phyloP scores from a whole-genome alignment of 169 alveolate species.

The Cryptosporidium xiaoi region DNA sequence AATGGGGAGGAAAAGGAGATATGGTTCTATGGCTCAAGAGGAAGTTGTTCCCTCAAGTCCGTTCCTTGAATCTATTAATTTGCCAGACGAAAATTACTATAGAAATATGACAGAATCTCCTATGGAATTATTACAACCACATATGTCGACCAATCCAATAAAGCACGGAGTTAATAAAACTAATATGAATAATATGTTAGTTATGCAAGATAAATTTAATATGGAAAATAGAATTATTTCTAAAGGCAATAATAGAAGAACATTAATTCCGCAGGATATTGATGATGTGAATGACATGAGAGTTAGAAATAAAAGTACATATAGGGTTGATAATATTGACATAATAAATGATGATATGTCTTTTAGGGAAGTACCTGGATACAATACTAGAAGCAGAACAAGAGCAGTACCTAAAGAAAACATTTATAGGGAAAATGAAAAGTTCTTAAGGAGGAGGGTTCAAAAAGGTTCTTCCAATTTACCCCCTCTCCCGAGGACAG shows the following conservation, averaged over 20 bases:
- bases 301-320: background rate
- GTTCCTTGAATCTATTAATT: constrained; percentile 34
- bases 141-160: constrained; percentile 58
- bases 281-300: background rate
- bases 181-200: constrained; percentile 21
- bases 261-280: constrained; percentile 12
- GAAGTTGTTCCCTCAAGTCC: constrained; percentile 20
- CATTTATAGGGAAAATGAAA: background rate
- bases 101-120: constrained; percentile 70
- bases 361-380: background rate
- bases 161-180: constrained; percentile 28
- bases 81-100: constrained; percentile 67
- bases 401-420: constrained; percentile 2
- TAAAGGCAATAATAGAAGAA: constrained; percentile 31
- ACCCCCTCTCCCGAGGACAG: constrained; percentile 71
- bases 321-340: background rate
- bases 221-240: constrained; percentile 8
- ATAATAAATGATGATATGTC: constrained; percentile 66
- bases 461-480: constrained; percentile 62
- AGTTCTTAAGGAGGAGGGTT: background rate
- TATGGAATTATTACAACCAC: constrained; percentile 47
- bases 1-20: constrained; percentile 70
- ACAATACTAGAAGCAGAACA: constrained; percentile 36
- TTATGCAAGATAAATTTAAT: constrained; percentile 26
- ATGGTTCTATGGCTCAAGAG: constrained; percentile 30